Evolutionary conservation across 345 rosid species (phyloP).

Genomic region (Dimocarpus longan): DNA sequence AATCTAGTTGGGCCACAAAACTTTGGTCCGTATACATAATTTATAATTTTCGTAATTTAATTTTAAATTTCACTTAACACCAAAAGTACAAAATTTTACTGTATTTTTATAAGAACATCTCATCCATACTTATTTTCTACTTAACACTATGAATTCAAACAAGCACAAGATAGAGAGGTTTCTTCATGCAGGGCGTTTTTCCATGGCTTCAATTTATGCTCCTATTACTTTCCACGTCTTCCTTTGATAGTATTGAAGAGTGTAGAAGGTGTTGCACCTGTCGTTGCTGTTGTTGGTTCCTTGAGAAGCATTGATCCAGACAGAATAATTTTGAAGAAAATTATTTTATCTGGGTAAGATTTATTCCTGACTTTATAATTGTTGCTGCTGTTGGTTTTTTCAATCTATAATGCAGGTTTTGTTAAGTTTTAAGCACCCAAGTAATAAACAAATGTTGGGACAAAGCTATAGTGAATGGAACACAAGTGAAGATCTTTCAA

Average conservation of each 20-base stretch:
- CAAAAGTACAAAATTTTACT: no score
- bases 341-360: no score
- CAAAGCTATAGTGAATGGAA: conserved; percentile 26
- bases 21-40: no score
- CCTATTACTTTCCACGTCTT: conserved; percentile 80
- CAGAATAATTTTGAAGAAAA: conserved; percentile 79
- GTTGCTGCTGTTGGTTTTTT: not conserved
- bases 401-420: conserved; percentile 24
- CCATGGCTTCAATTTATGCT: conserved; percentile 81
- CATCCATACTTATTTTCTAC: conserved; percentile 51
- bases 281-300: conserved; percentile 87
- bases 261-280: conserved; percentile 45
- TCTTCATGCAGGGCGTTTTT: conserved; percentile 79
- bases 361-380: conserved; percentile 1
- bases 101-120: no score
- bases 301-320: conserved; percentile 80
- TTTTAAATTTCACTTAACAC: no score
- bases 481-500: conserved; percentile 23
- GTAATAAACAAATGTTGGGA: conserved; percentile 28
- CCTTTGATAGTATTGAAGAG: conserved; percentile 80
- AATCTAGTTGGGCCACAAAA: no score
- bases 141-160: conserved; percentile 71
- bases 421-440: conserved; percentile 26
- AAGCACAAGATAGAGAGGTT: conserved; percentile 98
- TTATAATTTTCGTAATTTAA: no score